These are phyloP conservation scores for Monilinia polystroma DNA, from an alignment of 2,329 filamentous ascomycete species.

Conservation along the genomic window DNA sequence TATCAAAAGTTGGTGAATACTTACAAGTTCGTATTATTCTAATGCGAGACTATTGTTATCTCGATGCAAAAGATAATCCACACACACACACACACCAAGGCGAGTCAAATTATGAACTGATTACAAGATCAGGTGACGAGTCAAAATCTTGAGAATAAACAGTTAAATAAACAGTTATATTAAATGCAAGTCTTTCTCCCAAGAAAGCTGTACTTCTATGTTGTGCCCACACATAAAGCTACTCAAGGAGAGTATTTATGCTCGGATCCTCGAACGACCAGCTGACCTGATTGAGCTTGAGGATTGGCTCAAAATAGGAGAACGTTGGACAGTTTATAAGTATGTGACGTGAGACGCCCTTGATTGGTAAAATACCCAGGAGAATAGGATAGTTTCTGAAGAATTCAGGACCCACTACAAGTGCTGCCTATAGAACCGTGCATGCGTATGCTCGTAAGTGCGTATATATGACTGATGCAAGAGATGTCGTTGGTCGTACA, in stretches of 20 bases:
- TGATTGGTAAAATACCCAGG: constrained; percentile 19
- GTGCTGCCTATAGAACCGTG: constrained; percentile 20
- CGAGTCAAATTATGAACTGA: constrained; percentile 14
- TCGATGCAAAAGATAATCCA: constrained; percentile 18
- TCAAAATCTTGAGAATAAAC: constrained; percentile 2
- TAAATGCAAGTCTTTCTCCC: constrained; percentile 24
- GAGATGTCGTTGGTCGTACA: constrained; percentile 22
- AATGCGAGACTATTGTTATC: constrained; percentile 14
- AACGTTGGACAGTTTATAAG: constrained; percentile 22
- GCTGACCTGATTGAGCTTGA: constrained; percentile 21
- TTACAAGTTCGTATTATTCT: constrained; percentile 18
- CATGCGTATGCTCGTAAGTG: constrained; percentile 18
- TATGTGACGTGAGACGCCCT: constrained; percentile 24
- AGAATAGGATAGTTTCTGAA: constrained; percentile 8
- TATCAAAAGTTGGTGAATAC: constrained; percentile 11
- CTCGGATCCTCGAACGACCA: constrained; percentile 20
- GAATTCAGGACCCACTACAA: constrained; percentile 11
- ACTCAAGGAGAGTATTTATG: constrained; percentile 19
- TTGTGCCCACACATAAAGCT: constrained; percentile 17
- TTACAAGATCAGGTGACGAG: constrained; percentile 23
- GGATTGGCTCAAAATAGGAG: constrained; percentile 18
- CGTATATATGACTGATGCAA: constrained; percentile 21
- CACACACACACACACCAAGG: constrained; percentile 9
- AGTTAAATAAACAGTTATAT: constrained; percentile 12
- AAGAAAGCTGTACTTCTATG: constrained; percentile 22